These are phyloP conservation scores for Populus simonii DNA, from an alignment of 345 rosid genomes.

Conservation along the genomic window DNA sequence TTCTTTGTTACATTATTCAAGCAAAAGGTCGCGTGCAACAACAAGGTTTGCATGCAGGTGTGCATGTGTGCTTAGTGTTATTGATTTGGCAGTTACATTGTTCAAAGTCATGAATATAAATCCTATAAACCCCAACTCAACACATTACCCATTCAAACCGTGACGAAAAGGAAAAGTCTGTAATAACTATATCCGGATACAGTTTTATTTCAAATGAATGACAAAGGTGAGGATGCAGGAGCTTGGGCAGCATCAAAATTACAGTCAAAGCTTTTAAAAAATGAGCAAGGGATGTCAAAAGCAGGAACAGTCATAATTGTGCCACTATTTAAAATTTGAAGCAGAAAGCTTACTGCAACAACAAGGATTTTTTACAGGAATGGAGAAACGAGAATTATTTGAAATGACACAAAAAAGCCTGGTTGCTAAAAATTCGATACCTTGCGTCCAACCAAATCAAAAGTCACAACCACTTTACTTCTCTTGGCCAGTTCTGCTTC, in stretches of 20 bases:
- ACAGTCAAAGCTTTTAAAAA: neutral
- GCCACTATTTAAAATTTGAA: neutral
- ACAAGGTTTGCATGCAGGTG: neutral
- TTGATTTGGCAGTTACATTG: neutral
- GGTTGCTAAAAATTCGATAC: conserved; percentile 29
- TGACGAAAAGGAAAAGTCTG: neutral
- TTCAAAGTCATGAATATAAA: neutral
- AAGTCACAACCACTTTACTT: conserved; percentile 77
- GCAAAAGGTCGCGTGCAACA: neutral
- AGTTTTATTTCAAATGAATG: neutral
- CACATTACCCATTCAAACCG: neutral
- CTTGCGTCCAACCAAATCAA: conserved; percentile 96
- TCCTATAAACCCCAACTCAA: neutral
- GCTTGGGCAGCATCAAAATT: neutral
- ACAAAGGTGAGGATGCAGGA: neutral
- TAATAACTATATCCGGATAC: neutral
- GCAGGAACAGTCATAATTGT: neutral
- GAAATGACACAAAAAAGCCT: neutral
- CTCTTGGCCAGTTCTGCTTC: conserved; percentile 70
- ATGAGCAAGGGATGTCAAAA: neutral
- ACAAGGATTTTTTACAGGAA: too few species aligned
- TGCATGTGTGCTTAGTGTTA: neutral
- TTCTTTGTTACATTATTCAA: neutral
- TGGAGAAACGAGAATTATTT: neutral
- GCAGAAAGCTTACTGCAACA: neutral